Evolutionary conservation across 2,329 filamentous ascomycete genomes (phyloP).

Genomic region (Cucurbitaria berberidis): DNA sequence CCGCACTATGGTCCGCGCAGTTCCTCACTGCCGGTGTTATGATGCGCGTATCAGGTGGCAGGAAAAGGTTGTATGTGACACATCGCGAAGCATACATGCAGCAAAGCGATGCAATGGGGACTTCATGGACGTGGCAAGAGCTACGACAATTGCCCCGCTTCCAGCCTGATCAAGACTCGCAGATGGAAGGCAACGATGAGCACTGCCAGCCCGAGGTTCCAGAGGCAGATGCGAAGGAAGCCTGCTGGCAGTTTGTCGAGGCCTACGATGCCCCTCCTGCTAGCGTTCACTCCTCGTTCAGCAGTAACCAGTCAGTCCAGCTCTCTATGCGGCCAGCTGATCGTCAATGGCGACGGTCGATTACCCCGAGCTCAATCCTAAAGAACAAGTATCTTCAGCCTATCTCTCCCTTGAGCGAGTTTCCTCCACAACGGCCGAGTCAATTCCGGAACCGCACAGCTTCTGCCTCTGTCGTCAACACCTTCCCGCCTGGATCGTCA

Average conservation of each 20-base stretch:
- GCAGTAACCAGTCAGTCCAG: conserved; percentile 40
- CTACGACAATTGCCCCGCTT: conserved; percentile 68
- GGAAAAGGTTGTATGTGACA: conserved; percentile 75
- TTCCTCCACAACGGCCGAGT: conserved; percentile 34
- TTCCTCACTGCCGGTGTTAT: conserved; percentile 74
- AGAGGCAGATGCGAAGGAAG: conserved; percentile 67
- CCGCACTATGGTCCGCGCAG: conserved; percentile 71
- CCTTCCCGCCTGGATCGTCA: conserved; percentile 25
- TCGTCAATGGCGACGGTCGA: conserved; percentile 43
- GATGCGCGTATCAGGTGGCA: conserved; percentile 69
- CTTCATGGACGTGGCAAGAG: conserved; percentile 72
- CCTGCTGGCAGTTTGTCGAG: conserved; percentile 72
- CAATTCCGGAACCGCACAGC: conserved; percentile 33
- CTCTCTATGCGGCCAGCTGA: conserved; percentile 45
- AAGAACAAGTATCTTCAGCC: conserved; percentile 40
- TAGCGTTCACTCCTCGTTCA: conserved; percentile 56
- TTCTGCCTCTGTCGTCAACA: conserved; percentile 38
- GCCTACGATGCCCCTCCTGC: conserved; percentile 64
- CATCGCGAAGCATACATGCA: conserved; percentile 78
- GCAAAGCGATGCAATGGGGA: conserved; percentile 57
- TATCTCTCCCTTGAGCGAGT: conserved; percentile 47
- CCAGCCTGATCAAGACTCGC: conserved; percentile 53
- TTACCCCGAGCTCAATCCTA: conserved; percentile 42
- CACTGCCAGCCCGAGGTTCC: conserved; percentile 55
- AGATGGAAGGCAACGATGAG: conserved; percentile 43